Evolutionary conservation across 768 basidiomycete species (phyloP).

Genomic region (Lepiota brunneoincarnata): DNA sequence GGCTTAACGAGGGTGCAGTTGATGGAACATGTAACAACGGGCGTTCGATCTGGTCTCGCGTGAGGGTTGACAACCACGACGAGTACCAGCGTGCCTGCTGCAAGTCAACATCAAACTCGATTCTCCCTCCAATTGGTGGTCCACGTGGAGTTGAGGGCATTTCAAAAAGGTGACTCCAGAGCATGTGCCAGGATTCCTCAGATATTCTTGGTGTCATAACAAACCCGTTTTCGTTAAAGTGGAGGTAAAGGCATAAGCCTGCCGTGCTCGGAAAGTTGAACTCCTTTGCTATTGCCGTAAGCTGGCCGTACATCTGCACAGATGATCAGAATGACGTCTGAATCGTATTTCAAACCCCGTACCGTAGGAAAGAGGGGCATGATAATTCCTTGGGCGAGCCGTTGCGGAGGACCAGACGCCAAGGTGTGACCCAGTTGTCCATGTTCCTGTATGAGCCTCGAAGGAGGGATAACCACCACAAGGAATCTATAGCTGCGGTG

Average conservation of each 20-base stretch:
- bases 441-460: slow-evolving; percentile 54
- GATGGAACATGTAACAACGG: slow-evolving; percentile 33
- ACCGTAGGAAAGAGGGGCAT: slow-evolving; percentile 79
- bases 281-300: slow-evolving; percentile 76
- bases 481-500: slow-evolving; percentile 49
- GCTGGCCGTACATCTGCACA: slow-evolving; percentile 70
- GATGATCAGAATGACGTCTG: neutral
- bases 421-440: slow-evolving; percentile 57
- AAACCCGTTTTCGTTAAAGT: slow-evolving; percentile 53
- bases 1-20: slow-evolving; percentile 42
- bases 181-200: slow-evolving; percentile 71
- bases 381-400: slow-evolving; percentile 65
- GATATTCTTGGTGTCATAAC: slow-evolving; percentile 68
- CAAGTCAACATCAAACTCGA: slow-evolving; percentile 87
- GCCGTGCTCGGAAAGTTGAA: slow-evolving; percentile 76
- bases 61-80: slow-evolving; percentile 59
- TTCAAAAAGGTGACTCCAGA: slow-evolving; percentile 66
- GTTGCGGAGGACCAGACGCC: slow-evolving; percentile 54
- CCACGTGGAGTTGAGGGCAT: slow-evolving; percentile 25
- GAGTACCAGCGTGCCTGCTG: slow-evolving; percentile 76
- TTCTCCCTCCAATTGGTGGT: slow-evolving; percentile 67
- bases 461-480: slow-evolving; percentile 66
- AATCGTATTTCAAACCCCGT: slow-evolving; percentile 12
- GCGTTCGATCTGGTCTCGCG: slow-evolving; percentile 38
- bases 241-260: slow-evolving; percentile 80